Percentiles rank a stretch among this genome's conserved stretches.
Conservation (phyloP, 768 basidiomycete species). For the Macrolepiota fuliginosa region DNA sequence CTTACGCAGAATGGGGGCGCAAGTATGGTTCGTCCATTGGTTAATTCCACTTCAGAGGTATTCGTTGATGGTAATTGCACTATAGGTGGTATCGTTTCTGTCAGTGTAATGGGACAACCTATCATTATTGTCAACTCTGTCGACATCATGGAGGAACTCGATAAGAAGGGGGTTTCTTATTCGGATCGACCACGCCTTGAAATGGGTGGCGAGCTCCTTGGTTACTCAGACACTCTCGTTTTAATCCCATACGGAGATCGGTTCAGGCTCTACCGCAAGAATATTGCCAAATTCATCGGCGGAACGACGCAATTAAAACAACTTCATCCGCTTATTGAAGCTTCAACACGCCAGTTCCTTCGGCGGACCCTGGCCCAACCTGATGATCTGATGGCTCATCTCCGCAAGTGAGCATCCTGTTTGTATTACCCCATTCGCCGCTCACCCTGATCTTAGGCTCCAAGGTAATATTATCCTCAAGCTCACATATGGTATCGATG, state of each 20-base stretch:
- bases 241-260: conserved; percentile 40
- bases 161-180: conserved; percentile 44
- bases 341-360: conserved; percentile 34
- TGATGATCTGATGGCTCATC: conserved; percentile 28
- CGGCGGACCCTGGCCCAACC: conserved; percentile 31
- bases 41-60: not conserved
- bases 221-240: conserved; percentile 46
- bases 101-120: conserved; percentile 40
- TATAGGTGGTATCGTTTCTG: conserved; percentile 35
- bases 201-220: conserved; percentile 51
- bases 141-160: conserved; percentile 42
- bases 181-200: conserved; percentile 46
- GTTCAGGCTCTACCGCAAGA: conserved; percentile 42
- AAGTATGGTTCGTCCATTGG: conserved; percentile 41
- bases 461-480: conserved; percentile 54
- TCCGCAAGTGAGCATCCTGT: conserved; percentile 38
- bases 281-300: conserved; percentile 42
- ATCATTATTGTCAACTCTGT: conserved; percentile 50
- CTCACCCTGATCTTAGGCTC: conserved; percentile 28
- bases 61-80: not conserved
- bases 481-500: conserved; percentile 55
- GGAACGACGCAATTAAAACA: conserved; percentile 24
- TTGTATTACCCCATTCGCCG: not conserved
- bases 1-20: conserved; percentile 48
- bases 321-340: conserved; percentile 31